Conservation (phyloP, 441 rosid genomes). For the Jatropha podagrica region DNA sequence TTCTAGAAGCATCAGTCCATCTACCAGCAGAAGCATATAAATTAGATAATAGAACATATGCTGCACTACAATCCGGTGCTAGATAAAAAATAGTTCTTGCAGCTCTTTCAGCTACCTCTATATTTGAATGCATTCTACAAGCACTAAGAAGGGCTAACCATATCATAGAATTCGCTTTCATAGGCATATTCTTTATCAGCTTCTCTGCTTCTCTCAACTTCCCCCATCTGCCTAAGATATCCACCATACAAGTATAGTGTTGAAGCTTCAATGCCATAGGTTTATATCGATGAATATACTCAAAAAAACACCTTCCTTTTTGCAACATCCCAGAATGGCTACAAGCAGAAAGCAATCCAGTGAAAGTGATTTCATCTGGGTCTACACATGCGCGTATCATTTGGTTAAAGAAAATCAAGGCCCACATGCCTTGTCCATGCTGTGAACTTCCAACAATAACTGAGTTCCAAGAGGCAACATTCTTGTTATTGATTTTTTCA, state of each 20-base stretch:
- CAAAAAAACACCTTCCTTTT: conserved; percentile 57
- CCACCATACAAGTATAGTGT: conserved; percentile 74
- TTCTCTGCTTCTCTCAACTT: conserved; percentile 55
- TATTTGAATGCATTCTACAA: conserved; percentile 52
- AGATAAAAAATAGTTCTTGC: conserved; percentile 40
- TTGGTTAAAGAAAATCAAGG: conserved; percentile 46
- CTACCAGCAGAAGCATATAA: conserved; percentile 60
- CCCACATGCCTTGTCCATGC: conserved; percentile 65
- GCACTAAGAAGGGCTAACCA: conserved; percentile 71
- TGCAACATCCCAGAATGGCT: conserved; percentile 62
- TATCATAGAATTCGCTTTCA: conserved; percentile 52
- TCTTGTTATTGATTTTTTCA: conserved; percentile 40
- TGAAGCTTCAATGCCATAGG: conserved; percentile 50
- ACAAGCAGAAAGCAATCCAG: conserved; percentile 70
- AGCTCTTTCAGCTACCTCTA: conserved; percentile 55
- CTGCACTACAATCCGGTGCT: conserved; percentile 56
- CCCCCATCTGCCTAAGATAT: conserved; percentile 64
- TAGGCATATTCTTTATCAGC: conserved; percentile 48
- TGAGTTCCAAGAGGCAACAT: conserved; percentile 74
- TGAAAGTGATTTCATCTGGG: conserved; percentile 72
- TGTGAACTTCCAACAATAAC: conserved; percentile 67
- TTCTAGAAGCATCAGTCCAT: conserved; percentile 57
- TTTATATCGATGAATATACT: conserved; percentile 37
- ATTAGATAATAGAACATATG: conserved; percentile 64
- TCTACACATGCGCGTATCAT: conserved; percentile 59